Percentiles rank a stretch among this genome's conserved stretches.
These are phyloP conservation scores for Lunularia cruciata DNA, from an alignment of 225 moss, liverwort and hornwort genomes.

Conservation along the genomic window DNA sequence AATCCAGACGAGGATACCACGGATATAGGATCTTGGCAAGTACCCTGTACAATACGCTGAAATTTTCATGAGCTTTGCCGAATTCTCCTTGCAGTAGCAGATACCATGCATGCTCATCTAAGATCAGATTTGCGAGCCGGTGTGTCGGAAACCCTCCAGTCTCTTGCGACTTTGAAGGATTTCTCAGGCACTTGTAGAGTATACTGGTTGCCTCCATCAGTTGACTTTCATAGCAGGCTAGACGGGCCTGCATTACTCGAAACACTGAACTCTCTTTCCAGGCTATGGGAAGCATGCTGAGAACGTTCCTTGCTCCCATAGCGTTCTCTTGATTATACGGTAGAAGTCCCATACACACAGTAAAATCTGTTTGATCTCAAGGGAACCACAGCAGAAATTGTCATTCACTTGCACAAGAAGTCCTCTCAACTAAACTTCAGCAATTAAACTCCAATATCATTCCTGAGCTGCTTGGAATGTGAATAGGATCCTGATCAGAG, in stretches of 20 bases:
- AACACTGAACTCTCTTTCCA: slow-evolving; percentile 77
- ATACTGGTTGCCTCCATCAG: slow-evolving; percentile 45
- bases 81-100: slow-evolving; percentile 76
- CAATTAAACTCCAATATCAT: too few relatives aligned
- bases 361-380: slow-evolving; percentile 65
- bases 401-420: too few relatives aligned
- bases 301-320: slow-evolving; percentile 57
- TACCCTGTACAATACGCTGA: slow-evolving; percentile 68
- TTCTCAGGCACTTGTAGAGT: slow-evolving; percentile 42
- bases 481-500: too few relatives aligned
- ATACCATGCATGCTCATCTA: slow-evolving; percentile 79
- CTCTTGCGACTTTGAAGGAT: background rate
- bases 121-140: slow-evolving; percentile 53
- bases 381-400: too few relatives aligned
- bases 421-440: too few relatives aligned
- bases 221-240: slow-evolving; percentile 57
- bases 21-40: too few relatives aligned
- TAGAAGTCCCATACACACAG: slow-evolving; percentile 75
- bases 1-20: background rate
- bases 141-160: slow-evolving; percentile 30
- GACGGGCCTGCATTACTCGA: slow-evolving; percentile 60
- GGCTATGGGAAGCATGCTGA: slow-evolving; percentile 57
- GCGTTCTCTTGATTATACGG: slow-evolving; percentile 64
- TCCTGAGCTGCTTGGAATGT: too few relatives aligned
- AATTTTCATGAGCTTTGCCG: slow-evolving; percentile 60